Evolutionary conservation across 768 basidiomycete genomes (phyloP).

Genomic region (Hypholoma sublateritium): DNA sequence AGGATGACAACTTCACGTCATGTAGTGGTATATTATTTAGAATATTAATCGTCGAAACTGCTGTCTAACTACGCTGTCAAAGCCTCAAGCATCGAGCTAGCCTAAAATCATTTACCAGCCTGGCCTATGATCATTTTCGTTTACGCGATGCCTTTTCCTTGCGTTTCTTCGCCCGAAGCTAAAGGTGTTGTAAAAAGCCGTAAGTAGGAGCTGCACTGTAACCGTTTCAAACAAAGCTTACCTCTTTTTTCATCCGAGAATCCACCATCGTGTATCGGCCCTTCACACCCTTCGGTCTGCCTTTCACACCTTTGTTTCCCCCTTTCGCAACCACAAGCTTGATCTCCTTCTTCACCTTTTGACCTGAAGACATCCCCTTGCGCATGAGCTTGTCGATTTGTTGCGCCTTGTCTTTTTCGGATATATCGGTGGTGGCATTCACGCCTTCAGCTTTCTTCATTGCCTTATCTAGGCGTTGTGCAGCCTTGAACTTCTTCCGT

Average conservation of each 20-base stretch:
- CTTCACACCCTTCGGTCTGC: constrained; percentile 93
- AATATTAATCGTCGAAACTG: background rate
- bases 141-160: constrained; percentile 73
- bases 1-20: background rate
- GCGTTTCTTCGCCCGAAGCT: constrained; percentile 85
- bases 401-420: constrained; percentile 93
- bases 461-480: constrained; percentile 83
- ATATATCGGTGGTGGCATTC: constrained; percentile 82
- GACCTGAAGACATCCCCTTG: constrained; percentile 68
- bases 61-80: too few relatives aligned
- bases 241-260: constrained; percentile 91
- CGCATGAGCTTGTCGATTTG: constrained; percentile 92
- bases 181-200: background rate
- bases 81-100: background rate
- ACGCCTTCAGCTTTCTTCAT: constrained; percentile 97
- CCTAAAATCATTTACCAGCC: background rate
- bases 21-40: background rate
- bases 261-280: constrained; percentile 96
- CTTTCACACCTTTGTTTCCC: constrained; percentile 84
- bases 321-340: constrained; percentile 94
- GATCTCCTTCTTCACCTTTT: constrained; percentile 69
- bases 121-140: constrained; percentile 34
- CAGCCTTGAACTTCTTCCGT: constrained; percentile 90
- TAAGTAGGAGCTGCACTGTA: too few relatives aligned
- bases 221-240: constrained; percentile 26